phyloP scores from a whole-genome alignment of 179 eudicot species.

The Dionaea muscipula region DNA sequence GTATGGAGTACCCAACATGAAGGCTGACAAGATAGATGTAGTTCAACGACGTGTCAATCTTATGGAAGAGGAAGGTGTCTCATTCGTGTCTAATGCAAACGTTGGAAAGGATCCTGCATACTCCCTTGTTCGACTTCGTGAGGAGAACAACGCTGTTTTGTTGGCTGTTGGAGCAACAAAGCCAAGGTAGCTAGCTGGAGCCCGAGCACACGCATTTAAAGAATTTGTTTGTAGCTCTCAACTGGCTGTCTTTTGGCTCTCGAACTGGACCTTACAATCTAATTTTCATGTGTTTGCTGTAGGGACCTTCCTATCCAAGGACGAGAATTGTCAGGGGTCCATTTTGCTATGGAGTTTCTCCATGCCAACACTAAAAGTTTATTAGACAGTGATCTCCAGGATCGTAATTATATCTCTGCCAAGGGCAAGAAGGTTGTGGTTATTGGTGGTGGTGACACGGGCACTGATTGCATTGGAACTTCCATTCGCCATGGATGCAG shows the following conservation, averaged over 20 bases:
- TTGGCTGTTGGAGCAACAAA: slow-evolving; percentile 91
- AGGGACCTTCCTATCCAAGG: slow-evolving; percentile 96
- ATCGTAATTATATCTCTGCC: slow-evolving; percentile 82
- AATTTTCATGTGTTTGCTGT: slow-evolving; percentile 15
- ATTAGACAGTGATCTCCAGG: slow-evolving; percentile 82
- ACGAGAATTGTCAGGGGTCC: slow-evolving; percentile 76
- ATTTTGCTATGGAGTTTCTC: slow-evolving; percentile 94
- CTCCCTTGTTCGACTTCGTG: slow-evolving; percentile 52
- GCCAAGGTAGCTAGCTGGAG: slow-evolving; percentile 53
- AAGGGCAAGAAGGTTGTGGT: slow-evolving; percentile 94
- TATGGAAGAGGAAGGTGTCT: slow-evolving; percentile 74
- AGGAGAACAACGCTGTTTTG: slow-evolving; percentile 69
- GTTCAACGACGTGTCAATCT: slow-evolving; percentile 89
- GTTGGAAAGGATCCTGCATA: slow-evolving; percentile 68
- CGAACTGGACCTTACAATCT: not conserved
- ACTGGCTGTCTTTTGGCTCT: not conserved
- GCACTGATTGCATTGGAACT: slow-evolving; percentile 95
- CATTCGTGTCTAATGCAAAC: slow-evolving; percentile 75
- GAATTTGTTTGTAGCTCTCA: not conserved
- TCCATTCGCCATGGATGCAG: slow-evolving; percentile 92
- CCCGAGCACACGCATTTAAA: not conserved
- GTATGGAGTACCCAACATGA: slow-evolving; percentile 99
- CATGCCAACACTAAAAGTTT: slow-evolving; percentile 97
- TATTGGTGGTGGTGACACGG: slow-evolving; percentile 99
- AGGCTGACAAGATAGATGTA: slow-evolving; percentile 72